phyloP scores from a whole-genome alignment of 306 rosid species.

The Trifolium dubium region DNA sequence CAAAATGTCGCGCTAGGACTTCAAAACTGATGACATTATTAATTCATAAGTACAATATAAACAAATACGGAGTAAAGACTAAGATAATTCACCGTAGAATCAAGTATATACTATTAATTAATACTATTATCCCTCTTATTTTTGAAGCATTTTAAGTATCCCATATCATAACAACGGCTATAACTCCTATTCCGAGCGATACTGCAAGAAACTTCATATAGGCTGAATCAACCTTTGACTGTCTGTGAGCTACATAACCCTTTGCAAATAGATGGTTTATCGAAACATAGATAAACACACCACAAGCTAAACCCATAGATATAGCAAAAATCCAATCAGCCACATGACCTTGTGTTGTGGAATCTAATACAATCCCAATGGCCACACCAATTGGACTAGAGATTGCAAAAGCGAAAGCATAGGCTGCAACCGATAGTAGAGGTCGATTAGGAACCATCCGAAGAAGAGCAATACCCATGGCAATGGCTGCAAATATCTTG shows the following conservation, averaged over 20 bases:
- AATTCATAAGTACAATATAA: background rate
- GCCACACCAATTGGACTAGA: conserved; percentile 79
- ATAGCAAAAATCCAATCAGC: conserved; percentile 84
- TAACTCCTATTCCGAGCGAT: conserved; percentile 65
- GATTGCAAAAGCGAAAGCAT: conserved; percentile 75
- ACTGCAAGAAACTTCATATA: conserved; percentile 66
- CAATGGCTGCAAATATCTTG: conserved; percentile 86
- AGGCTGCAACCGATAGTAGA: conserved; percentile 56
- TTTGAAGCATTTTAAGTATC: conserved; percentile 58
- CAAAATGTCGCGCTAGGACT: background rate
- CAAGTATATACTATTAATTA: too few relatives aligned
- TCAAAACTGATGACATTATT: too few relatives aligned
- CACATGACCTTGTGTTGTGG: conserved; percentile 70
- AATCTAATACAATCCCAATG: conserved; percentile 71
- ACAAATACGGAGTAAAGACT: background rate
- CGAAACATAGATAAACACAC: conserved; percentile 80
- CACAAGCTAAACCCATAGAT: conserved; percentile 82
- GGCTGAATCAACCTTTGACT: conserved; percentile 48
- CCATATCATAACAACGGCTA: conserved; percentile 91
- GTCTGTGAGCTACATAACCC: conserved; percentile 57
- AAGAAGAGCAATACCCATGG: conserved; percentile 92
- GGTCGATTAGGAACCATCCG: conserved; percentile 74
- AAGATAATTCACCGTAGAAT: background rate
- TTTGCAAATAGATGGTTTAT: conserved; percentile 72
- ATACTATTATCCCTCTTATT: background rate